Conservation (phyloP, 1,139 yeast species). For the Scheffersomyces titani region DNA sequence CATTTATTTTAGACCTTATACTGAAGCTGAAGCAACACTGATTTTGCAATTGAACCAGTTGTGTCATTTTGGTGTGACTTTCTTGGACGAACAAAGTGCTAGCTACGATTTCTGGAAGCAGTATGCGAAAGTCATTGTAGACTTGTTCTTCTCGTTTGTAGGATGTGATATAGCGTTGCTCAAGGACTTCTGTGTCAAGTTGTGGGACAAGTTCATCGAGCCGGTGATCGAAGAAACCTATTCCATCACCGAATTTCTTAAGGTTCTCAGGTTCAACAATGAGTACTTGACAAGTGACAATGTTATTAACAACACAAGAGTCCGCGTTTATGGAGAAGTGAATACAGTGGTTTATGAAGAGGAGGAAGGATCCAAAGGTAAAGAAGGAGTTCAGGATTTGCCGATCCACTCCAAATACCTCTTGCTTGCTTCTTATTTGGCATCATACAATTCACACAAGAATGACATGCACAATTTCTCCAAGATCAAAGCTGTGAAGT, state of each 20-base stretch:
- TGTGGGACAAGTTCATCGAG: conserved; percentile 55
- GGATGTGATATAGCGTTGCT: conserved; percentile 54
- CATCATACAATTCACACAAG: conserved; percentile 64
- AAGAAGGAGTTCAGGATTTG: conserved; percentile 33
- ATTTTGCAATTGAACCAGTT: conserved; percentile 34
- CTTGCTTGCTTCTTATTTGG: conserved; percentile 68
- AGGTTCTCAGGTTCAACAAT: conserved; percentile 46
- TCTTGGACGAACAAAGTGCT: conserved; percentile 14
- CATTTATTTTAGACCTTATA: conserved; percentile 49
- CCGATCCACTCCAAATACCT: conserved; percentile 61
- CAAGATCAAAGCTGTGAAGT: conserved; percentile 50
- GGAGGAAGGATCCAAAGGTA: conserved; percentile 17
- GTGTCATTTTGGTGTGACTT: conserved; percentile 23
- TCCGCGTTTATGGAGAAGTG: conserved; percentile 21
- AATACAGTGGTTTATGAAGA: conserved; percentile 17
- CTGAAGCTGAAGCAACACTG: conserved; percentile 36
- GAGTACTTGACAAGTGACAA: conserved; percentile 43
- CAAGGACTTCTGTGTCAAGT: conserved; percentile 37
- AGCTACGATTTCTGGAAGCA: conserved; percentile 46
- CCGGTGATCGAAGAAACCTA: conserved; percentile 37
- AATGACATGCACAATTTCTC: conserved; percentile 64
- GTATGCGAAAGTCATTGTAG: conserved; percentile 52
- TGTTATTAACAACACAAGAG: conserved; percentile 36
- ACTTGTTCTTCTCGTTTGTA: conserved; percentile 51
- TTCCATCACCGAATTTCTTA: conserved; percentile 41